phyloP scores from a whole-genome alignment of 225 moss, liverwort and hornwort genomes.

The Polytrichum formosum region DNA sequence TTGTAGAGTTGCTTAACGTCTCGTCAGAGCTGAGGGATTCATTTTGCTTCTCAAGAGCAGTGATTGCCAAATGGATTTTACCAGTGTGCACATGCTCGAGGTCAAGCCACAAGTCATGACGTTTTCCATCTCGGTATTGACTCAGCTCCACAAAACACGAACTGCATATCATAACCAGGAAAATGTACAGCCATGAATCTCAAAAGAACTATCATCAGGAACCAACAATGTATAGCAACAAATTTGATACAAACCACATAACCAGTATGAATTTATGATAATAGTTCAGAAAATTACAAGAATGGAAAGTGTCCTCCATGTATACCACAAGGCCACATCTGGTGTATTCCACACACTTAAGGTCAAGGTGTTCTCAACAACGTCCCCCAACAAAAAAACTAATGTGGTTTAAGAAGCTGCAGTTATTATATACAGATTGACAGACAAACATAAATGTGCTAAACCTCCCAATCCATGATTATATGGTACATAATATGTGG shows the following conservation, averaged over 20 bases:
- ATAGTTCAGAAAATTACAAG: neutral
- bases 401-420: neutral
- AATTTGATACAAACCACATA: too few relatives aligned
- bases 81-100: conserved; percentile 79
- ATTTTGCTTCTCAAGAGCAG: conserved; percentile 37
- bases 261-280: neutral
- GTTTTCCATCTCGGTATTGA: conserved; percentile 54
- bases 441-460: neutral
- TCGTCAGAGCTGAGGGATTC: conserved; percentile 32
- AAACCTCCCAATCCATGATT: neutral
- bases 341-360: neutral
- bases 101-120: conserved; percentile 72
- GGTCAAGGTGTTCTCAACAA: neutral
- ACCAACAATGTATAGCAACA: neutral
- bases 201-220: neutral
- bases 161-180: conserved; percentile 26
- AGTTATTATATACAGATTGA: neutral
- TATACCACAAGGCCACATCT: neutral
- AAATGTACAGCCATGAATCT: too few relatives aligned
- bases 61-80: conserved; percentile 62
- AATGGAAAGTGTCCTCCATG: neutral
- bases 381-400: conserved; percentile 4
- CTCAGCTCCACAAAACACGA: conserved; percentile 41
- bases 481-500: neutral
- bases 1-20: conserved; percentile 12